Percentiles rank a stretch among this genome's conserved stretches.
phyloP scores from a whole-genome alignment of 169 alveolate genomes.

The Plasmodium gallinaceum region DNA sequence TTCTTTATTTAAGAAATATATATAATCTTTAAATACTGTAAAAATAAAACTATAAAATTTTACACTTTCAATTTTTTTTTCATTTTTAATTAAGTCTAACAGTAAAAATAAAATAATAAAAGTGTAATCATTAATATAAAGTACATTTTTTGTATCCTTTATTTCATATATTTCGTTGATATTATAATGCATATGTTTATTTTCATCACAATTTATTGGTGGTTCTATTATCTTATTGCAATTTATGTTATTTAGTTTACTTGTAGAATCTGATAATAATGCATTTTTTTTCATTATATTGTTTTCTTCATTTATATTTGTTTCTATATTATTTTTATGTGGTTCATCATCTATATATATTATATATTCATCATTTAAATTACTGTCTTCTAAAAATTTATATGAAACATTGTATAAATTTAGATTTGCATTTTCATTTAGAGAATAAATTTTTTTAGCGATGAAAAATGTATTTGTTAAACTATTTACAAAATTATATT shows the following conservation, averaged over 20 bases:
- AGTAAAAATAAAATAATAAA: constrained; percentile 41
- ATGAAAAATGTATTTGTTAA: constrained; percentile 42
- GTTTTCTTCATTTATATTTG: background rate
- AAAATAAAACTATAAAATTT: constrained; percentile 22
- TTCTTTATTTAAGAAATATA: constrained; percentile 66
- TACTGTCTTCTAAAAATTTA: background rate
- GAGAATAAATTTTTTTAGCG: constrained; percentile 27
- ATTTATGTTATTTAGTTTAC: background rate
- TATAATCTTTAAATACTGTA: constrained; percentile 39
- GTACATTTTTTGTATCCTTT: background rate
- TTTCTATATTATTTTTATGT: background rate
- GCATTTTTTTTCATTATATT: background rate
- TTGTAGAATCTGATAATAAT: background rate
- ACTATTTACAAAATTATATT: constrained; percentile 29
- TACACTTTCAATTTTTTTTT: constrained; percentile 8
- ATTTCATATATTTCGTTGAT: background rate
- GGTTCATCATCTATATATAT: constrained; percentile 9
- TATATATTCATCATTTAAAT: constrained; percentile 23
- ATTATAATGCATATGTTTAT: background rate
- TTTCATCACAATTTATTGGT: background rate
- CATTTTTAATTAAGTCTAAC: constrained; percentile 26
- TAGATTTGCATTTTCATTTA: background rate
- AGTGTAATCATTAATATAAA: constrained; percentile 30
- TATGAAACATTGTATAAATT: background rate
- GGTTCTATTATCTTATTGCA: background rate